Conservation (phyloP, 2,329 filamentous ascomycete species). For the Sarocladiaceae sp. region DNA sequence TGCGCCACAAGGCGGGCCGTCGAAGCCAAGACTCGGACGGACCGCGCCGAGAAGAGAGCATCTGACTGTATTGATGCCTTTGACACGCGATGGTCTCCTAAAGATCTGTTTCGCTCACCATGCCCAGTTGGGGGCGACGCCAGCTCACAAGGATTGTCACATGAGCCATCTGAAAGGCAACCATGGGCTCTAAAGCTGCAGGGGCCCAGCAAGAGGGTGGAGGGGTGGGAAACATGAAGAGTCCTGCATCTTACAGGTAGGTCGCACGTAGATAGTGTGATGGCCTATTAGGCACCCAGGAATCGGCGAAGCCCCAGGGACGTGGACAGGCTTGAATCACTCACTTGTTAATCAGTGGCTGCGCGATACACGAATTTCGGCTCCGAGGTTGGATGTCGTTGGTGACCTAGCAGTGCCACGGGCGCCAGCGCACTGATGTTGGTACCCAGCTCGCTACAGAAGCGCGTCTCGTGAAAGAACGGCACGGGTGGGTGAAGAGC, state of each 20-base stretch:
- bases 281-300: no score
- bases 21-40: background rate
- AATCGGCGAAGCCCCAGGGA: no score
- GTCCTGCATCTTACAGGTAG: no score
- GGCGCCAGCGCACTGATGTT: background rate
- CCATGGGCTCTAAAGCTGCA: conserved; percentile 3
- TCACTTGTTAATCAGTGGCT: no score
- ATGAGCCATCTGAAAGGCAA: conserved; percentile 5
- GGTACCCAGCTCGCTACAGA: background rate
- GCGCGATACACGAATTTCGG: no score
- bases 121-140: background rate
- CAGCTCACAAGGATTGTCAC: conserved; percentile 7
- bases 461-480: background rate
- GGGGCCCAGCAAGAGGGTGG: background rate
- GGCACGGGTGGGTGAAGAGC: background rate
- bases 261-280: no score
- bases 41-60: background rate
- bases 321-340: no score
- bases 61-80: background rate
- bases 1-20: conserved; percentile 1
- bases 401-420: background rate
- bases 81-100: background rate
- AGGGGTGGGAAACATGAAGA: background rate
- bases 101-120: background rate
- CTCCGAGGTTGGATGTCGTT: no score